Evolutionary conservation across 495 filamentous ascomycete species (phyloP), one percentile per base, ranked within the genome.

Genomic region (Penicillium cosmopolitanum): DNA sequence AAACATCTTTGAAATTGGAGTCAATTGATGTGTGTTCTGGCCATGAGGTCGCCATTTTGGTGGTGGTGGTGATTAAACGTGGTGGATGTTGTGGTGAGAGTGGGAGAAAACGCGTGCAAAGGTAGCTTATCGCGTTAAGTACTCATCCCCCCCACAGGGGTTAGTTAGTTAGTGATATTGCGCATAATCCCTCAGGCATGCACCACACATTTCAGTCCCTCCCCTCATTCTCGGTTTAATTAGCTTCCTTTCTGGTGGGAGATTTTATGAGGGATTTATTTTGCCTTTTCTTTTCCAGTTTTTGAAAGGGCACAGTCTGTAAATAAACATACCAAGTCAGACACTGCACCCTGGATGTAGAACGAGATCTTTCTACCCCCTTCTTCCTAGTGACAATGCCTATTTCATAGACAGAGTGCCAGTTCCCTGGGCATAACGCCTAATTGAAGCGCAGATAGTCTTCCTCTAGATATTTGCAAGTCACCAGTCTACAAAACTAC

Each of bases 11-110:
- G 19, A 63, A 55, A 31, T 58, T 34, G 38, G 40, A 28, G 18
- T 51, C 51, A 11, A 16, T 46, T 7, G 51, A 51, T 0, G 33
- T 38, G 21, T 52, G 40, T n/a, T 56, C 34, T 55, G 61, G 61
- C 61, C 61, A 63, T 47, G 33, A 38, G 18, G 35, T 47, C 18
- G 51, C 52, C 61, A 63, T 63, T 21, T 36, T 19, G 38, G 23
- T 28, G 4, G 42, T 43, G 40, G 13, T 44, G 16, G 16, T 16
- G n/a, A 9, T 23, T 23, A n/a, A n/a, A 8, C 19, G 42, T 0
- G 8, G 7, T 12, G 42, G 42, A 13, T 40, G 36, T 40, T 44
- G 42, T 16, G 8, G 42, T 16, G 13, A 18, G 16, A 16, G 40
- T 15, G 15, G 40, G 8, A 10, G 16, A 7, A 44, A 19, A 44